These are phyloP conservation scores for Metschnikowia baotianmanensis DNA, from an alignment of 805 yeast genomes.

Conservation along the genomic window DNA sequence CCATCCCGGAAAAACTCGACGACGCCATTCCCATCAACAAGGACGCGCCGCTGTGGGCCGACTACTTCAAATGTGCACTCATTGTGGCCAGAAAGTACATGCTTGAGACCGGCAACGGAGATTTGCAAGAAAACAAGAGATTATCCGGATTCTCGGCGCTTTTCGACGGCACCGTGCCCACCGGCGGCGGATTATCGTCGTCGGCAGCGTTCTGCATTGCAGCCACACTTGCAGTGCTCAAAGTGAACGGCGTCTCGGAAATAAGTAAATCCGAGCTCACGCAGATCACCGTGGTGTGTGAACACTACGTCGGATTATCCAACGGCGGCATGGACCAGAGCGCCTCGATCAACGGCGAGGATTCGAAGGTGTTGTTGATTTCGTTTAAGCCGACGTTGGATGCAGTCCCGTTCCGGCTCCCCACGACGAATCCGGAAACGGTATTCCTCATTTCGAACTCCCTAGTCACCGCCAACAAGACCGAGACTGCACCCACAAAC, in stretches of 20 bases:
- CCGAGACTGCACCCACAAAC: slow-evolving; percentile 66
- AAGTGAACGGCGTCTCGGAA: slow-evolving; percentile 45
- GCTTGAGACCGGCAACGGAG: slow-evolving; percentile 18
- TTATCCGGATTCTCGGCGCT: slow-evolving; percentile 51
- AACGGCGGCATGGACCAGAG: slow-evolving; percentile 83
- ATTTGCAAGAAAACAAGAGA: slow-evolving; percentile 19
- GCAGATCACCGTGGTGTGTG: slow-evolving; percentile 59
- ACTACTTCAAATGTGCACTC: slow-evolving; percentile 64
- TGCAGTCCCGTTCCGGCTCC: slow-evolving; percentile 56
- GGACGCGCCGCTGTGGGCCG: slow-evolving; percentile 56
- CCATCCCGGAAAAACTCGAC: slow-evolving; percentile 43
- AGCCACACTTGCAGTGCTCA: slow-evolving; percentile 54
- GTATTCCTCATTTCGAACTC: slow-evolving; percentile 64
- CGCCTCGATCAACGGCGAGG: slow-evolving; percentile 65
- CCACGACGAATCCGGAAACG: slow-evolving; percentile 41
- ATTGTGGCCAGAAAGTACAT: slow-evolving; percentile 54
- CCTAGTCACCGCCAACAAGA: slow-evolving; percentile 59
- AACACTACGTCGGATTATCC: slow-evolving; percentile 70
- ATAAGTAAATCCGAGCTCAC: slow-evolving; percentile 54
- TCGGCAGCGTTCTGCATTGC: slow-evolving; percentile 72
- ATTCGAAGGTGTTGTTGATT: slow-evolving; percentile 54
- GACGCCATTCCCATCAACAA: slow-evolving; percentile 47
- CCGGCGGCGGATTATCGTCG: slow-evolving; percentile 69
- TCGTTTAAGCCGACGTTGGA: slow-evolving; percentile 57
- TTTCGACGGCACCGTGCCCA: slow-evolving; percentile 65